phyloP scores from a whole-genome alignment of 179 eudicot genomes.

The Silene noctiflora region DNA sequence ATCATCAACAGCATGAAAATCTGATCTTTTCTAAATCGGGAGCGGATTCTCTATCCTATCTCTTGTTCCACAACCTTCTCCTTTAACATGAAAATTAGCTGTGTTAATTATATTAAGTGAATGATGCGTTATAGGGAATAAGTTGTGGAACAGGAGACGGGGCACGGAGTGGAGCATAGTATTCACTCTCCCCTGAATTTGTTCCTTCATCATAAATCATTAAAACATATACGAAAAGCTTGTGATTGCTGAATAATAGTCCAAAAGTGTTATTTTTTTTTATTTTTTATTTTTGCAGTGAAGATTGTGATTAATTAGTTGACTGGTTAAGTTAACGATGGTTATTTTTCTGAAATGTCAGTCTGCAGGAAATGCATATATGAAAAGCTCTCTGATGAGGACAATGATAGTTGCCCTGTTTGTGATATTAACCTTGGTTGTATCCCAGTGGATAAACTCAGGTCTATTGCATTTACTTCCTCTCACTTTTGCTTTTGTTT shows the following conservation, averaged over 20 bases:
- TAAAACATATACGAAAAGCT: neutral
- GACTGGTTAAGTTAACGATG: neutral
- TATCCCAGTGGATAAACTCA: conserved; percentile 82
- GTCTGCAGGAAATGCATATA: conserved; percentile 96
- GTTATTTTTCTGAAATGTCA: conserved; percentile 21
- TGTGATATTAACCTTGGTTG: conserved; percentile 79
- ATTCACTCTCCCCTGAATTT: neutral
- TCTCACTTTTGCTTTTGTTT: neutral
- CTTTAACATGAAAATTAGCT: neutral
- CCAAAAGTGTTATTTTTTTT: neutral
- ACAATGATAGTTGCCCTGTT: conserved; percentile 76
- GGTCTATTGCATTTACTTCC: conserved; percentile 37
- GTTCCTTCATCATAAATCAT: neutral
- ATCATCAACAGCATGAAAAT: neutral
- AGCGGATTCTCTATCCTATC: neutral
- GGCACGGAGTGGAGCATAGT: neutral
- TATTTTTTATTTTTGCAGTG: neutral
- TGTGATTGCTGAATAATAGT: neutral
- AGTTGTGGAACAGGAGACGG: neutral
- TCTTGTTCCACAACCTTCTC: neutral
- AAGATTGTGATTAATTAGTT: neutral
- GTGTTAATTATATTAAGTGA: neutral
- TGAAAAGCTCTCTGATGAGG: conserved; percentile 77
- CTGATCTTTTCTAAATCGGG: neutral
- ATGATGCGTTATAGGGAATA: neutral